Evolutionary conservation across 768 basidiomycete genomes (phyloP).

Genomic region (Rickenella mellea): DNA sequence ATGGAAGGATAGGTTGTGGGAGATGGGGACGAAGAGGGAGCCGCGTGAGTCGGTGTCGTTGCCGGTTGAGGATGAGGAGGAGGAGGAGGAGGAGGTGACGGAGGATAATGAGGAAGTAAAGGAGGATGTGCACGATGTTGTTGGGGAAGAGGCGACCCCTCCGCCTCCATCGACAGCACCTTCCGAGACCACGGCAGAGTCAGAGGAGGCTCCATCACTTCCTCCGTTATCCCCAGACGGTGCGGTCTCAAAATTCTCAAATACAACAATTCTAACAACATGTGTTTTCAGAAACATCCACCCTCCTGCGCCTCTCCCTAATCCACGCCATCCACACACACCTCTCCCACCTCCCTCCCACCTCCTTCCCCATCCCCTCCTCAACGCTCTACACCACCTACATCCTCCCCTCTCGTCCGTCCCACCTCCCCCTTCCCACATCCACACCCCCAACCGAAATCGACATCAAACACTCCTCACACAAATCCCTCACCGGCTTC

Average conservation of each 20-base stretch:
- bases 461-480: constrained; percentile 69
- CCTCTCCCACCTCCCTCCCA: constrained; percentile 34
- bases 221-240: constrained; percentile 3
- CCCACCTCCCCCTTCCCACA: constrained; percentile 28
- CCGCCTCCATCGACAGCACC: too few species aligned
- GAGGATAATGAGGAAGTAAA: constrained; percentile 6
- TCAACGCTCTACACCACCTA: constrained; percentile 69
- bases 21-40: constrained; percentile 55
- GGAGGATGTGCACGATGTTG: too few species aligned
- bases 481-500: constrained; percentile 77
- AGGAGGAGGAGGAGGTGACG: constrained; percentile 7
- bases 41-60: constrained; percentile 36
- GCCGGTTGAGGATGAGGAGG: constrained; percentile 8
- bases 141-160: too few species aligned
- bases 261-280: background rate
- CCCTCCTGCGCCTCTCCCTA: constrained; percentile 49
- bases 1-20: constrained; percentile 72
- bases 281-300: constrained; percentile 36
- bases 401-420: constrained; percentile 73
- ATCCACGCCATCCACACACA: constrained; percentile 54
- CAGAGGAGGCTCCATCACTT: background rate
- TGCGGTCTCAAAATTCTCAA: too few species aligned
- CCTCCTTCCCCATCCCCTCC: constrained; percentile 66
- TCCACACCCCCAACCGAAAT: constrained; percentile 28
- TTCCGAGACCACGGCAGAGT: background rate